These are phyloP conservation scores for Paxillus ammoniavirescens DNA, from an alignment of 768 basidiomycete species.

Conservation along the genomic window DNA sequence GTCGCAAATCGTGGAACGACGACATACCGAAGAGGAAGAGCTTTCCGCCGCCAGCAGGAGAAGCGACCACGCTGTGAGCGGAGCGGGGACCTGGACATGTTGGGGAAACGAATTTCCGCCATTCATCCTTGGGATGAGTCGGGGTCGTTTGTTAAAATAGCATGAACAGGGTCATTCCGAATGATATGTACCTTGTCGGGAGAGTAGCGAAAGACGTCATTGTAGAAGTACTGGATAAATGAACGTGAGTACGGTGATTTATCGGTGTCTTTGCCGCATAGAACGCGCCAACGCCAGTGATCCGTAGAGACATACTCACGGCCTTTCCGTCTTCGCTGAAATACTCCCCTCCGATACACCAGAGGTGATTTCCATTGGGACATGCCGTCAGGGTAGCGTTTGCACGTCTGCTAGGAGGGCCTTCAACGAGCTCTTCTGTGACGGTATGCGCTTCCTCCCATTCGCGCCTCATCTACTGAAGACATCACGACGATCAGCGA, in stretches of 20 bases:
- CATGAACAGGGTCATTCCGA: not conserved
- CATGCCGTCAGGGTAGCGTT: constrained; percentile 81
- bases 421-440: constrained; percentile 82
- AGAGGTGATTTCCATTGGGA: constrained; percentile 78
- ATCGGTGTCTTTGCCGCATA: not conserved
- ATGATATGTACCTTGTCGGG: constrained; percentile 63
- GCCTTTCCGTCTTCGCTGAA: constrained; percentile 85
- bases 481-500: constrained; percentile 3
- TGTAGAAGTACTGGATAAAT: constrained; percentile 69
- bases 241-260: not conserved
- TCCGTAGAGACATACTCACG: constrained; percentile 38
- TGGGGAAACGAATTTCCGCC: constrained; percentile 81
- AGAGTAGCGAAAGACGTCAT: constrained; percentile 82
- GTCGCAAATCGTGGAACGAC: not conserved
- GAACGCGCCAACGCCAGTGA: not conserved
- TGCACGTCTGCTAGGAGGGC: constrained; percentile 79
- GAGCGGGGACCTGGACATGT: constrained; percentile 87
- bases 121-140: constrained; percentile 61
- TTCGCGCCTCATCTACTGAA: constrained; percentile 71
- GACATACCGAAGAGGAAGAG: constrained; percentile 73
- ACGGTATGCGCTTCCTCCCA: constrained; percentile 82
- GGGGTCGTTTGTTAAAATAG: not conserved
- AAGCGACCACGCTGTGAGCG: constrained; percentile 78
- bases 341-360: constrained; percentile 85
- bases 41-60: constrained; percentile 80